A percentile compares a stretch with the other conserved stretches of the same genome.
These are phyloP conservation scores for Delphinella strobiligena DNA, from an alignment of 2,329 filamentous ascomycete species.

Conservation along the genomic window DNA sequence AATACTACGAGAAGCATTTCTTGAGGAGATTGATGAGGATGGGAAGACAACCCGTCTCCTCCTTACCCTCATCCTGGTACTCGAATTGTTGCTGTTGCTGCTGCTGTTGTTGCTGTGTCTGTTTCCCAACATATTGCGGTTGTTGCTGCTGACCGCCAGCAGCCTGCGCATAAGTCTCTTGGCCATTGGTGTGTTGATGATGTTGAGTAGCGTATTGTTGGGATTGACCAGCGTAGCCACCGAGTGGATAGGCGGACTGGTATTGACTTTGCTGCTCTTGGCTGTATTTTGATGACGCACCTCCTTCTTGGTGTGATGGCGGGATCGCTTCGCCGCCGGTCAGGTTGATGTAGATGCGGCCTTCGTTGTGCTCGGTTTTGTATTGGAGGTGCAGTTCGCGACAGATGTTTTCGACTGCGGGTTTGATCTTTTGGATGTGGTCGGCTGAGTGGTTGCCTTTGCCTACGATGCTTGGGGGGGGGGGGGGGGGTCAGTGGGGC, in stretches of 20 bases:
- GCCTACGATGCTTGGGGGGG: constrained; percentile 84
- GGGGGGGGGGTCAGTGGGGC: too few species aligned
- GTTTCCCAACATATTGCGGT: constrained; percentile 31
- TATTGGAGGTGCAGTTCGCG: constrained; percentile 72
- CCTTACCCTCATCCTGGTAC: constrained; percentile 25
- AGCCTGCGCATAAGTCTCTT: too few species aligned
- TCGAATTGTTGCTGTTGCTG: constrained; percentile 34
- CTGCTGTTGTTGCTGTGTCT: constrained; percentile 32
- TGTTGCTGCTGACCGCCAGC: constrained; percentile 30
- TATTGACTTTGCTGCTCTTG: constrained; percentile 33
- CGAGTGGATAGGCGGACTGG: constrained; percentile 26
- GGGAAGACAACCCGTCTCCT: constrained; percentile 46
- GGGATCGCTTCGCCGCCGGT: constrained; percentile 53
- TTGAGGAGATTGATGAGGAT: constrained; percentile 53
- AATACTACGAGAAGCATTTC: constrained; percentile 51
- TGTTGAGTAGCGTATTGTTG: constrained; percentile 25
- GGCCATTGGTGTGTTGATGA: too few species aligned
- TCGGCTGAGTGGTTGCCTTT: constrained; percentile 78
- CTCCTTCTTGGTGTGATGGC: constrained; percentile 26
- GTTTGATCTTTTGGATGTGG: constrained; percentile 89
- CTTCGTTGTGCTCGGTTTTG: constrained; percentile 76
- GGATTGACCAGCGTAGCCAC: constrained; percentile 23
- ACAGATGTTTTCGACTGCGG: constrained; percentile 82
- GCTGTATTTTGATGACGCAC: constrained; percentile 26
- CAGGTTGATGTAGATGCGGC: constrained; percentile 78